A percentile compares a stretch with the other conserved stretches of the same genome.
phyloP scores from a whole-genome alignment of 2,329 filamentous ascomycete species.

The Geosmithia morbida region DNA sequence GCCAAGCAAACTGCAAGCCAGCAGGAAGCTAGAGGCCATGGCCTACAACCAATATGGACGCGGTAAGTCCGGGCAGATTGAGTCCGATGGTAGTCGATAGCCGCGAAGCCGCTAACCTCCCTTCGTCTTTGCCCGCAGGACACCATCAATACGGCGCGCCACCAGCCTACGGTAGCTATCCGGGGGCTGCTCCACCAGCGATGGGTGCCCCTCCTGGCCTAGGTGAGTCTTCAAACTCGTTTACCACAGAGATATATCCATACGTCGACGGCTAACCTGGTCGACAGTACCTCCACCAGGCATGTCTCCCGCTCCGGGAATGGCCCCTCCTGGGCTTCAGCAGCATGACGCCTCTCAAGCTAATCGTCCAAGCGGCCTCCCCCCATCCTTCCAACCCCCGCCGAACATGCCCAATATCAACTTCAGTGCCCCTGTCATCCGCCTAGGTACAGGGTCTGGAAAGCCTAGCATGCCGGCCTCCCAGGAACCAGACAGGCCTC shows the following conservation, averaged over 20 bases:
- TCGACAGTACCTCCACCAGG: conserved; percentile 57
- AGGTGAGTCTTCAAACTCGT: conserved; percentile 45
- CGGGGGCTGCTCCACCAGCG: conserved; percentile 46
- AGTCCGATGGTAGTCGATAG: not conserved
- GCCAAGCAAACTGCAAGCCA: too few species aligned
- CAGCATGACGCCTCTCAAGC: conserved; percentile 60
- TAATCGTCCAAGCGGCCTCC: conserved; percentile 68
- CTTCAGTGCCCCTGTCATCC: conserved; percentile 92
- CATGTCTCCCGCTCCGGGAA: conserved; percentile 68
- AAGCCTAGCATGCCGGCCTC: conserved; percentile 35
- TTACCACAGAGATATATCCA: not conserved
- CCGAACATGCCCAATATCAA: conserved; percentile 95
- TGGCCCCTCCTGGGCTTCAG: conserved; percentile 63
- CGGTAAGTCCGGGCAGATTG: conserved; percentile 26
- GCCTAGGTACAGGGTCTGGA: conserved; percentile 65
- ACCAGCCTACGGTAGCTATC: conserved; percentile 59
- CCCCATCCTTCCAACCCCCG: conserved; percentile 74
- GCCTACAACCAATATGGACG: conserved; percentile 48
- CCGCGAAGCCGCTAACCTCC: not conserved
- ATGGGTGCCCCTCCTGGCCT: conserved; percentile 71
- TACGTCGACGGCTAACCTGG: not conserved
- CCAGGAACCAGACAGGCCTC: conserved; percentile 27
- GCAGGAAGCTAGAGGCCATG: conserved; percentile 19
- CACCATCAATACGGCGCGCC: conserved; percentile 60
- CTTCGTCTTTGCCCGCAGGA: conserved; percentile 1